Base-by-base conservation (phyloP, 371 early-diverging fungal genomes). In the Umbelopsis sp. region DNA sequence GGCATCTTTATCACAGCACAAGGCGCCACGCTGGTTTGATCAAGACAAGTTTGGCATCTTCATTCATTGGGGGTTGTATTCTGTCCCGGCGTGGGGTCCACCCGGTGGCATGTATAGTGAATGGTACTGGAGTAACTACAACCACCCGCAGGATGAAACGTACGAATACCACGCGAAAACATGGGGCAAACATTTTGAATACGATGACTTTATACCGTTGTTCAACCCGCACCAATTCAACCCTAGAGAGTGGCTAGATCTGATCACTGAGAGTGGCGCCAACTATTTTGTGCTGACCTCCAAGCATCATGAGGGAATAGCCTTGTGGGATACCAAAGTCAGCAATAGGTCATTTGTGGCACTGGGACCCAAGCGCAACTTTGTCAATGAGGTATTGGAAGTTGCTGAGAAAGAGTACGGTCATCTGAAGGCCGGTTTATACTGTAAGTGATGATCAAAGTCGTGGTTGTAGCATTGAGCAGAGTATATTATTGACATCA, bases 81-180 rank as follows among this genome's bases (percentile, higher is more conserved):
- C 74, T 50, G 68, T 79, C 4, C 80, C 80, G 37, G 68, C 80
- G 3, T 79, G 80, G 80, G 77, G 72, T 9, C 77, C 77, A 4
- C 75, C 75, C 14, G 35, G 32, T 29, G 77, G 77, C 25, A 57
- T 65, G 44, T 79, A 79, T 51, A 71, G 73, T 32, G 80, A 79
- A 66, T 79, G 80, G 80, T 79, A 79, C 45, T 79, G 80, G 80
- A 75, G 76, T 72, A 73, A 75, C 24, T 65, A 72, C 65, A 73
- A 72, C 45, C 65, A 72, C 20, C 69, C 63, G n/a, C 35, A 64
- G 25, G 71, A 71, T 37, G 67, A 73, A n/a, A 70, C 77, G 12
- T 69, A 72, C 50, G 25, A 63, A 4, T 76, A 76, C 35, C 79
- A 79, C 50, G 65, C 69, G 0, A 29, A 71, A 11, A 51, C 53